phyloP scores from a whole-genome alignment of 345 rosid species.

The Mercurialis annua region DNA sequence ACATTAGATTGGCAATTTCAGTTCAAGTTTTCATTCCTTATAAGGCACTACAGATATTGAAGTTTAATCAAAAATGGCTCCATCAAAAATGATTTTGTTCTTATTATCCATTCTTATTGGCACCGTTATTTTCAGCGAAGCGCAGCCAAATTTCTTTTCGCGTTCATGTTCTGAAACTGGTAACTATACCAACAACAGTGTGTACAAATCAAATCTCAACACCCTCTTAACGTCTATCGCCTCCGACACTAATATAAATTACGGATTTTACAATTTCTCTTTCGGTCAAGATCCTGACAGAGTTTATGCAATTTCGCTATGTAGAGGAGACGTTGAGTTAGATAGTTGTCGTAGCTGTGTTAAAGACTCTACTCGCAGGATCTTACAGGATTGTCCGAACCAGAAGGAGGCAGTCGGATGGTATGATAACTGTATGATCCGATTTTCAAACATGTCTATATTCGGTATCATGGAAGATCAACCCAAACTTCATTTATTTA shows the following conservation, averaged over 20 bases:
- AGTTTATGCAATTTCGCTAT: constrained; percentile 20
- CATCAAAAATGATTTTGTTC: too few species aligned
- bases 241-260: background rate
- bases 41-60: too few species aligned
- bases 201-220: constrained; percentile 19
- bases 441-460: constrained; percentile 12
- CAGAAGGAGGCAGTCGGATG: constrained; percentile 14
- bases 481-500: fast-evolving
- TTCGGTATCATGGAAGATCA: background rate
- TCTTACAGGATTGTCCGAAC: constrained; percentile 15
- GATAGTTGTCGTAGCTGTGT: background rate
- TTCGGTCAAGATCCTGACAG: constrained; percentile 11
- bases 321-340: background rate
- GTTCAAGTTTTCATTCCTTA: too few species aligned
- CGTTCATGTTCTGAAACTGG: too few species aligned
- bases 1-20: too few species aligned
- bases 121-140: too few species aligned
- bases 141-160: too few species aligned
- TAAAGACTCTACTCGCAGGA: background rate
- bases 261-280: constrained; percentile 15
- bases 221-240: constrained; percentile 9
- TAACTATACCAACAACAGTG: constrained; percentile 17
- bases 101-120: too few species aligned
- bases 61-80: too few species aligned
- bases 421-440: background rate